These are phyloP conservation scores for Candida anglica DNA, from an alignment of 805 yeast genomes.

Conservation along the genomic window DNA sequence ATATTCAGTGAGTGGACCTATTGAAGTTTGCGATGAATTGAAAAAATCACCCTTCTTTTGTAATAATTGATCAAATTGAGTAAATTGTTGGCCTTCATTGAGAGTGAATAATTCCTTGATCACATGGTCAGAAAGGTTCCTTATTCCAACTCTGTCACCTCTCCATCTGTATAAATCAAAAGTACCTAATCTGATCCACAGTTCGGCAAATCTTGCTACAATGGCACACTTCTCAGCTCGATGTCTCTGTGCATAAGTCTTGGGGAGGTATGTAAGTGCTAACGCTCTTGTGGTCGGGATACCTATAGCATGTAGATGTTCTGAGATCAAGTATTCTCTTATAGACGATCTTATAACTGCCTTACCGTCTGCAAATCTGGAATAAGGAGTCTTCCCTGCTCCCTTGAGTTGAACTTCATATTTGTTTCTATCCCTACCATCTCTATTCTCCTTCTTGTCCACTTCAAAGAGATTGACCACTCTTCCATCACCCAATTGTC, in stretches of 20 bases:
- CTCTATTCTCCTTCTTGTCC: conserved; percentile 26
- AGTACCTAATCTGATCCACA: conserved; percentile 85
- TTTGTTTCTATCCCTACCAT: conserved; percentile 24
- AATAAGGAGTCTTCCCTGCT: conserved; percentile 85
- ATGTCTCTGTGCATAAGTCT: conserved; percentile 69
- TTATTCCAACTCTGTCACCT: conserved; percentile 60
- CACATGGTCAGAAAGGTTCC: conserved; percentile 66
- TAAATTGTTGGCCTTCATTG: conserved; percentile 19
- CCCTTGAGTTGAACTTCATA: conserved; percentile 86
- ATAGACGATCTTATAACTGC: conserved; percentile 87
- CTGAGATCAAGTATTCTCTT: conserved; percentile 83
- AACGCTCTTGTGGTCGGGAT: conserved; percentile 86
- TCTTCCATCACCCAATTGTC: conserved; percentile 95
- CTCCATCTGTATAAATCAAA: conserved; percentile 80
- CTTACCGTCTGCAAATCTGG: conserved; percentile 95
- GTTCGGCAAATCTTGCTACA: conserved; percentile 76
- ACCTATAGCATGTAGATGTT: conserved; percentile 73
- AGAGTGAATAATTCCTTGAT: conserved; percentile 57
- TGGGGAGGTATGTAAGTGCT: conserved; percentile 67
- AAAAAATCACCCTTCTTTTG: conserved; percentile 16
- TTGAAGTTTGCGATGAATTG: conserved; percentile 12
- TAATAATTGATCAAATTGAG: conserved; percentile 20
- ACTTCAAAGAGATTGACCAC: conserved; percentile 79
- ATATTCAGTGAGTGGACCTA: conserved; percentile 51
- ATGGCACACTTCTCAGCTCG: conserved; percentile 79